Percentiles rank a stretch among this genome's conserved stretches.
phyloP scores from a whole-genome alignment of 169 alveolate genomes.

The Plasmodium inui region DNA sequence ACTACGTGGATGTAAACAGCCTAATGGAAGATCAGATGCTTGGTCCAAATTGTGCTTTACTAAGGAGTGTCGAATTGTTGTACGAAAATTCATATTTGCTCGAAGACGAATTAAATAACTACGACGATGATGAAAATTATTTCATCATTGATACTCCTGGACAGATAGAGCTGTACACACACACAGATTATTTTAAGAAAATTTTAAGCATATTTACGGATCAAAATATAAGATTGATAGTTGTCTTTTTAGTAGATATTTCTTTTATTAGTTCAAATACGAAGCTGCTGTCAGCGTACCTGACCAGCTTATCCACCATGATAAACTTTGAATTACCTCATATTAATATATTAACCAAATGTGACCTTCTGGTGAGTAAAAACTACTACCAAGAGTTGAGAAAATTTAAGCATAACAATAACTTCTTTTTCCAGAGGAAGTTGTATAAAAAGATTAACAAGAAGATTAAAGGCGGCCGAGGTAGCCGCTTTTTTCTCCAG shows the following conservation, averaged over 20 bases:
- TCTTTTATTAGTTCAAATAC: slow-evolving; percentile 94
- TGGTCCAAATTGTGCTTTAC: slow-evolving; percentile 98
- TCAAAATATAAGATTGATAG: slow-evolving; percentile 93
- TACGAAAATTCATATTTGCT: slow-evolving; percentile 94
- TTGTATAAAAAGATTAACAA: slow-evolving; percentile 47
- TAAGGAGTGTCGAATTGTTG: slow-evolving; percentile 95
- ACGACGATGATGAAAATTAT: slow-evolving; percentile 94
- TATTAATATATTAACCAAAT: slow-evolving; percentile 95
- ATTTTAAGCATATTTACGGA: slow-evolving; percentile 88
- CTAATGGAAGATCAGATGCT: slow-evolving; percentile 94
- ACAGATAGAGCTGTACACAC: slow-evolving; percentile 96
- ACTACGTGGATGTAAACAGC: slow-evolving; percentile 93
- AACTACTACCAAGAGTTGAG: slow-evolving; percentile 77
- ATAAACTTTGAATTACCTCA: slow-evolving; percentile 95
- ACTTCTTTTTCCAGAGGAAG: slow-evolving; percentile 65
- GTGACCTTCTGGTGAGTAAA: slow-evolving; percentile 89
- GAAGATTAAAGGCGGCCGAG: slow-evolving; percentile 4
- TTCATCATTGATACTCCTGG: slow-evolving; percentile 98
- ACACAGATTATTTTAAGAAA: slow-evolving; percentile 94
- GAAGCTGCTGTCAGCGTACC: slow-evolving; percentile 94
- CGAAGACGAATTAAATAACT: slow-evolving; percentile 92
- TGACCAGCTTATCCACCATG: slow-evolving; percentile 96
- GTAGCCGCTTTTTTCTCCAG: not conserved
- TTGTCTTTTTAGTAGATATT: slow-evolving; percentile 95
- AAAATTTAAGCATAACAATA: slow-evolving; percentile 58